Percentiles rank a stretch among this genome's conserved stretches.
phyloP scores from a whole-genome alignment of 352 stramenopile genomes.

The Elongisporangium anandrum region DNA sequence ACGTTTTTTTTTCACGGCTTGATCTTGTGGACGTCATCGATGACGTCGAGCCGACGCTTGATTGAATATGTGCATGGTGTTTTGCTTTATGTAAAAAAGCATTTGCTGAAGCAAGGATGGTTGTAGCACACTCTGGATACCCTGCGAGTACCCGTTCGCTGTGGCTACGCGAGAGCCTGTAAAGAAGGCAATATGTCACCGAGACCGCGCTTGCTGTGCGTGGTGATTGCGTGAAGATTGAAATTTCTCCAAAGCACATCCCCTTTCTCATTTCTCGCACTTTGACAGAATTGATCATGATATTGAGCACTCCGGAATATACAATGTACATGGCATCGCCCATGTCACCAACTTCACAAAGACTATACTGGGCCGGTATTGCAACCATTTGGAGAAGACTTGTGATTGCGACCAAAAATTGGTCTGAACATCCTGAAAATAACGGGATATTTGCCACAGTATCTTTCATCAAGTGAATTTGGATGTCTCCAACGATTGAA shows the following conservation, averaged over 20 bases:
- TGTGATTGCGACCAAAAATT: slow-evolving; percentile 39
- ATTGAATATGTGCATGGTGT: not conserved
- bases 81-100: not conserved
- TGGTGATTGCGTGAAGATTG: slow-evolving; percentile 39
- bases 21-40: not conserved
- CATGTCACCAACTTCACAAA: slow-evolving; percentile 31
- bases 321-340: slow-evolving; percentile 57
- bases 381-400: slow-evolving; percentile 39
- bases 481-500: slow-evolving; percentile 49
- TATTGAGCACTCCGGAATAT: slow-evolving; percentile 32
- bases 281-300: slow-evolving; percentile 29
- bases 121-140: slow-evolving; percentile 23
- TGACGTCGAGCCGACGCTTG: not conserved
- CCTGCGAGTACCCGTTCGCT: slow-evolving; percentile 30
- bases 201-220: slow-evolving; percentile 35
- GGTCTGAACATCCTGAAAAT: slow-evolving; percentile 30
- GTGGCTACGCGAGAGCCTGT: slow-evolving; percentile 32
- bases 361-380: slow-evolving; percentile 29
- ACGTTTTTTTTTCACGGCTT: not conserved
- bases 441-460: slow-evolving; percentile 34
- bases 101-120: slow-evolving; percentile 9
- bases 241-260: slow-evolving; percentile 45
- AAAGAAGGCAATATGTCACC: slow-evolving; percentile 33
- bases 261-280: slow-evolving; percentile 41
- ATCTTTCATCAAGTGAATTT: slow-evolving; percentile 36